Evolutionary conservation across 192 early-diverging fungal genomes (phyloP).

Genomic region (Mortierella antarctica): DNA sequence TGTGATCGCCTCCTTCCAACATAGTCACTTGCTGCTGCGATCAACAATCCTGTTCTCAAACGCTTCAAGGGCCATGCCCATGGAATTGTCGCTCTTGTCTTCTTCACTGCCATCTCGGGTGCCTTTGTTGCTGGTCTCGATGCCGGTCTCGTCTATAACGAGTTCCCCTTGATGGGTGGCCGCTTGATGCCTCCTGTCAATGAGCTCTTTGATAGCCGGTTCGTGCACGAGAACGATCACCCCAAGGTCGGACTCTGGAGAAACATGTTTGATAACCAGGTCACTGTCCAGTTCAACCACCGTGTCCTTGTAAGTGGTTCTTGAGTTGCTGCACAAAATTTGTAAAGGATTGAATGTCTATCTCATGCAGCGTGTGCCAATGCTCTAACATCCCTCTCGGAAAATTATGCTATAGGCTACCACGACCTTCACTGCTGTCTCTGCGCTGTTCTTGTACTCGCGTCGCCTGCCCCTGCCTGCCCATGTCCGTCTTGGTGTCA

Average conservation of each 20-base stretch:
- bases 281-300: conserved; percentile 96
- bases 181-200: conserved; percentile 79
- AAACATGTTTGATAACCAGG: conserved; percentile 94
- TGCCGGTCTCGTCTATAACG: conserved; percentile 97
- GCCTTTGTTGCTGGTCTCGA: conserved; percentile 97
- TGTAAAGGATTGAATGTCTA: background rate
- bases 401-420: conserved; percentile 66
- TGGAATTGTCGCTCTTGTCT: conserved; percentile 74
- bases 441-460: conserved; percentile 79
- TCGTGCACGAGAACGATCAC: conserved; percentile 58
- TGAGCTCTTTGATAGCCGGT: conserved; percentile 68
- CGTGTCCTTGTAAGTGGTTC: conserved; percentile 76
- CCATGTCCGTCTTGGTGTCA: conserved; percentile 73
- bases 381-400: background rate
- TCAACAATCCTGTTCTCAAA: conserved; percentile 70
- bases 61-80: conserved; percentile 71
- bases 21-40: conserved; percentile 51
- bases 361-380: background rate
- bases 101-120: conserved; percentile 90
- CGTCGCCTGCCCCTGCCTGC: conserved; percentile 78
- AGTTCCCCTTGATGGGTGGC: conserved; percentile 95
- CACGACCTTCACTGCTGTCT: conserved; percentile 79
- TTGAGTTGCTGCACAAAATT: background rate
- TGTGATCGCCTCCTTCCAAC: background rate
- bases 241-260: conserved; percentile 73